phyloP scores from a whole-genome alignment of 805 yeast genomes.

The Candida peoriensis region DNA sequence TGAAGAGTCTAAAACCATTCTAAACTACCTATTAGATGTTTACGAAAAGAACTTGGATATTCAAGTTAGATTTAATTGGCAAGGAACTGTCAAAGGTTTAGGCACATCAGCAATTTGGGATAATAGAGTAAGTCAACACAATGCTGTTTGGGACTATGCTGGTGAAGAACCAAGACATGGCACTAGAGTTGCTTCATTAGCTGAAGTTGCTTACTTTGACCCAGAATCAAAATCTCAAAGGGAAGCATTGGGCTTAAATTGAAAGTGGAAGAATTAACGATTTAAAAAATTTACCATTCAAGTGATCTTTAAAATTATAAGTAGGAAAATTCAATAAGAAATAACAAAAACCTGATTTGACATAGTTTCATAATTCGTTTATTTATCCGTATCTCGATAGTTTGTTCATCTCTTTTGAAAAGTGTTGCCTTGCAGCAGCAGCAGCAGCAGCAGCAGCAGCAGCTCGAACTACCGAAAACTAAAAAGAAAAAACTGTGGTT shows the following conservation, averaged over 20 bases:
- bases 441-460: too few species aligned
- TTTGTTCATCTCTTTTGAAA: too few species aligned
- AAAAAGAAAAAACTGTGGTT: too few species aligned
- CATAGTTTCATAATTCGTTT: too few species aligned
- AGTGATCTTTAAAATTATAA: too few species aligned
- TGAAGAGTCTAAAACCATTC: constrained; percentile 38
- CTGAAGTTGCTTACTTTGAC: constrained; percentile 45
- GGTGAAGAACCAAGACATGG: constrained; percentile 46
- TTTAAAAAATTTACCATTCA: too few species aligned
- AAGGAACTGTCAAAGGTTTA: constrained; percentile 32
- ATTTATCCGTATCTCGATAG: too few species aligned
- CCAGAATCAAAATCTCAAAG: constrained; percentile 1
- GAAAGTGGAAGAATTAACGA: too few species aligned
- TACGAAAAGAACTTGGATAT: constrained; percentile 46
- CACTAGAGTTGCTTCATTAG: constrained; percentile 56
- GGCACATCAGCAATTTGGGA: constrained; percentile 57
- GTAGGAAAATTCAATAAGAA: too few species aligned
- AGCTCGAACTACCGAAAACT: too few species aligned
- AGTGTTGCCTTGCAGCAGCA: too few species aligned
- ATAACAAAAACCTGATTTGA: too few species aligned
- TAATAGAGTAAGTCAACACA: constrained; percentile 48
- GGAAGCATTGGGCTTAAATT: not conserved
- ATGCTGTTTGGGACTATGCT: constrained; percentile 43
- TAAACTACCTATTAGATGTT: constrained; percentile 37
- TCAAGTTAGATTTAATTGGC: constrained; percentile 51